Conservation (phyloP, 306 rosid genomes). For the Vigna mungo region DNA sequence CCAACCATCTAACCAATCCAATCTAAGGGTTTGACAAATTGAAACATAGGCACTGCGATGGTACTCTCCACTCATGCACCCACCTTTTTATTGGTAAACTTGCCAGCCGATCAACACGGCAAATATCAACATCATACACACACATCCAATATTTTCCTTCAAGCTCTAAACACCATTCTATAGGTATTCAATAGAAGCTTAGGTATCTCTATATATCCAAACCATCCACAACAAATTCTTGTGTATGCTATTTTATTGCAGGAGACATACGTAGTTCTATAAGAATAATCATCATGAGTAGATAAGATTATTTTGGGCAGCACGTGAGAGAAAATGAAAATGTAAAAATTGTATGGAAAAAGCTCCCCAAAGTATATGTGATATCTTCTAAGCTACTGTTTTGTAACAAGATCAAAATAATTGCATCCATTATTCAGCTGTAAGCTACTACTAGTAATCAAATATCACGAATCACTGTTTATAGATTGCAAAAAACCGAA, state of each 20-base stretch:
- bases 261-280: no score
- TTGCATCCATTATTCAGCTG: conserved; percentile 8
- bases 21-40: neutral
- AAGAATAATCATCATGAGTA: neutral
- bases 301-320: neutral
- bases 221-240: no score
- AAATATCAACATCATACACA: neutral
- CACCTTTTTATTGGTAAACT: neutral
- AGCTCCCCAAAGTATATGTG: no score
- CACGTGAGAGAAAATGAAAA: conserved; percentile 28
- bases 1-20: neutral
- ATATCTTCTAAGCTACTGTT: neutral
- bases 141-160: neutral
- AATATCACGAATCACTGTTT: neutral
- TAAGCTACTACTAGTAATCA: conserved; percentile 2
- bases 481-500: conserved; percentile 11
- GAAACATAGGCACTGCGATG: neutral
- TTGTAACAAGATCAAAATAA: conserved; percentile 35
- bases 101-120: neutral
- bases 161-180: neutral
- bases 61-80: neutral
- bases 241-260: no score
- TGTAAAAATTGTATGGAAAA: neutral
- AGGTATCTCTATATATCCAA: neutral
- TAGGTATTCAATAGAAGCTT: neutral